Conservation (phyloP, 2,329 filamentous ascomycete species). For the Trichoderma hamatum region DNA sequence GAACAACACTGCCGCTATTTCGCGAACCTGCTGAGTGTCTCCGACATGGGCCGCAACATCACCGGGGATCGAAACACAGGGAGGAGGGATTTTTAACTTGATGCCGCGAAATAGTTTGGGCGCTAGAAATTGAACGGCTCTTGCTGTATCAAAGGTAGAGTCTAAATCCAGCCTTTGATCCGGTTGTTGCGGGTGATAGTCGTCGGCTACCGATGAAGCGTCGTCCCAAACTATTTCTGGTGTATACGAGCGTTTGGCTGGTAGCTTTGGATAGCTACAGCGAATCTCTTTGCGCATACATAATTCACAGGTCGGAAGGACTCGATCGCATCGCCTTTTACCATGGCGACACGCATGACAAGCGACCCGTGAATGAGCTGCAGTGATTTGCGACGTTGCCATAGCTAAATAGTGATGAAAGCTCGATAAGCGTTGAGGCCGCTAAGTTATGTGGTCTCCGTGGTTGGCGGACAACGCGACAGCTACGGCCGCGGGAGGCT, state of each 20-base stretch:
- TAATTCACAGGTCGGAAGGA: neutral
- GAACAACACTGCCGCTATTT: neutral
- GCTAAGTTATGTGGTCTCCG: neutral
- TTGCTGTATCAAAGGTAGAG: neutral
- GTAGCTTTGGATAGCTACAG: constrained; percentile 8
- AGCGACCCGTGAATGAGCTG: neutral
- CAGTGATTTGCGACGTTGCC: neutral
- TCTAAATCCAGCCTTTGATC: neutral
- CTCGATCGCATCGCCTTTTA: neutral
- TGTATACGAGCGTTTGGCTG: constrained; percentile 5
- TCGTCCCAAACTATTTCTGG: constrained; percentile 6
- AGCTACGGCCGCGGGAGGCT: neutral
- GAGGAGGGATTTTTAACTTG: neutral
- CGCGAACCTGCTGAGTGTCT: neutral
- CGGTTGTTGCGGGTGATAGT: neutral
- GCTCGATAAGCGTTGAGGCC: neutral
- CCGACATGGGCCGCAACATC: neutral
- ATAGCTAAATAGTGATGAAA: neutral
- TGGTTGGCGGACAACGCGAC: neutral
- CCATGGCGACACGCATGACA: constrained; percentile 8
- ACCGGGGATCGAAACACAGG: neutral
- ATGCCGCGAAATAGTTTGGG: neutral
- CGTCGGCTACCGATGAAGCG: neutral
- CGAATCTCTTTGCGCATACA: neutral
- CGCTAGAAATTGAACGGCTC: neutral